phyloP scores from a whole-genome alignment of 108 stramenopile genomes.

The Fistulifera pelliculosa region DNA sequence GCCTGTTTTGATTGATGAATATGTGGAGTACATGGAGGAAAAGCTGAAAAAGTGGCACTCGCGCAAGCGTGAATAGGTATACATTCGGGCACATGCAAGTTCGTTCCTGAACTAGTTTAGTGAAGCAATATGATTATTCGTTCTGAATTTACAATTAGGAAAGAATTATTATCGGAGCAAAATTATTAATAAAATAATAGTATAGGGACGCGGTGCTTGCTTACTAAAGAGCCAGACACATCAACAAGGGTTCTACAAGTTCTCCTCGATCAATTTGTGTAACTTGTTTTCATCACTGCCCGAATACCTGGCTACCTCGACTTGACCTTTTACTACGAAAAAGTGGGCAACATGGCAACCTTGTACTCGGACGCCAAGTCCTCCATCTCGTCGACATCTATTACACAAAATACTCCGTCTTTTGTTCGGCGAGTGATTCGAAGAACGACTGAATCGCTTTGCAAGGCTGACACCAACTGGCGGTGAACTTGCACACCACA shows the following conservation, averaged over 20 bases:
- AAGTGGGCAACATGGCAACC: constrained; percentile 84
- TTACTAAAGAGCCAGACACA: too few species aligned
- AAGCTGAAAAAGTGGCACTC: constrained; percentile 15
- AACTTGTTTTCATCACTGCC: constrained; percentile 4
- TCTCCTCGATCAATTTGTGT: not conserved
- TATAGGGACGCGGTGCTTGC: too few species aligned
- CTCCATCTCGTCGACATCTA: constrained; percentile 83
- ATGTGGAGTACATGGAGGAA: constrained; percentile 68
- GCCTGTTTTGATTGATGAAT: constrained; percentile 76
- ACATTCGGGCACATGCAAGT: too few species aligned
- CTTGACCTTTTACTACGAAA: constrained; percentile 35
- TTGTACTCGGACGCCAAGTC: constrained; percentile 39
- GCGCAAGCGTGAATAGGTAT: constrained; percentile 14
- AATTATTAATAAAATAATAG: too few species aligned
- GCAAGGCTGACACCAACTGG: constrained; percentile 85
- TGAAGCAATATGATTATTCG: too few species aligned
- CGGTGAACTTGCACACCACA: constrained; percentile 74
- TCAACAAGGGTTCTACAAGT: too few species aligned
- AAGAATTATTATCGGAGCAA: too few species aligned
- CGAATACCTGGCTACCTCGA: constrained; percentile 1
- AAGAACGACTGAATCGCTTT: constrained; percentile 60
- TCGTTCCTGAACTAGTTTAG: too few species aligned
- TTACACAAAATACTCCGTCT: constrained; percentile 18
- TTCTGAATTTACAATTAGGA: too few species aligned
- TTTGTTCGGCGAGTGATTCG: constrained; percentile 30